These are phyloP conservation scores for Paxillus involutus DNA, from an alignment of 768 basidiomycete genomes.

Conservation along the genomic window DNA sequence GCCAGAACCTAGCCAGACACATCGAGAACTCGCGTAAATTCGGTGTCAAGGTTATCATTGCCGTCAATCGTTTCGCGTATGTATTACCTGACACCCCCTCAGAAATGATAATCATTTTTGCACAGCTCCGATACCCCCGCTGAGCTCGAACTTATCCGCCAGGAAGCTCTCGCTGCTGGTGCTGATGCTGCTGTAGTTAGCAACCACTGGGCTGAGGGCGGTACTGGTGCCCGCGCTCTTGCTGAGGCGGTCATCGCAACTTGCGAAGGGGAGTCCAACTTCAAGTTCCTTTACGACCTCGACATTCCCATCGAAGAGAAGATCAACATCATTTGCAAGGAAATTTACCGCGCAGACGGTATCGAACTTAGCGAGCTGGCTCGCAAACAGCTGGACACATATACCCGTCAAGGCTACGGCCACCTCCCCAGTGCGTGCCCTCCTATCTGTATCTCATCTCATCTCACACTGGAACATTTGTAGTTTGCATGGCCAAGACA, in stretches of 20 bases:
- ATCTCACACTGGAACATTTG: slow-evolving; percentile 4
- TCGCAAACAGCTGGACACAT: slow-evolving; percentile 82
- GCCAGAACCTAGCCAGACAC: slow-evolving; percentile 90
- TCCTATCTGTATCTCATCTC: slow-evolving; percentile 1
- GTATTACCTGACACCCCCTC: slow-evolving; percentile 31
- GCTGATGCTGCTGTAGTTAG: slow-evolving; percentile 95
- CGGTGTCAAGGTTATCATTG: slow-evolving; percentile 94
- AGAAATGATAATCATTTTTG: background rate
- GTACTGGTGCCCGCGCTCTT: slow-evolving; percentile 83
- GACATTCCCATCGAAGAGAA: slow-evolving; percentile 83
- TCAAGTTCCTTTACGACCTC: slow-evolving; percentile 93
- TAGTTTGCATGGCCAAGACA: slow-evolving; percentile 97
- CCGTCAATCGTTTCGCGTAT: slow-evolving; percentile 92
- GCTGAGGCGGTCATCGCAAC: slow-evolving; percentile 90
- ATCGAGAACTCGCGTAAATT: slow-evolving; percentile 96
- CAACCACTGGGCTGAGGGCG: slow-evolving; percentile 98
- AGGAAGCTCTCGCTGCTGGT: slow-evolving; percentile 78
- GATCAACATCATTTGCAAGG: slow-evolving; percentile 82
- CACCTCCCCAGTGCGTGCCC: slow-evolving; percentile 68
- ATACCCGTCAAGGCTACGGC: slow-evolving; percentile 86
- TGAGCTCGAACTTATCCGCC: slow-evolving; percentile 82
- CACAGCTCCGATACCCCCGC: slow-evolving; percentile 84
- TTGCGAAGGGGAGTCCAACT: slow-evolving; percentile 79
- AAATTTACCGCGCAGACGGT: slow-evolving; percentile 93
- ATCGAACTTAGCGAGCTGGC: slow-evolving; percentile 87